A percentile compares a stretch with the other conserved stretches of the same genome.
Evolutionary conservation across 768 basidiomycete genomes (phyloP).

Genomic region (Mycena belliarum): DNA sequence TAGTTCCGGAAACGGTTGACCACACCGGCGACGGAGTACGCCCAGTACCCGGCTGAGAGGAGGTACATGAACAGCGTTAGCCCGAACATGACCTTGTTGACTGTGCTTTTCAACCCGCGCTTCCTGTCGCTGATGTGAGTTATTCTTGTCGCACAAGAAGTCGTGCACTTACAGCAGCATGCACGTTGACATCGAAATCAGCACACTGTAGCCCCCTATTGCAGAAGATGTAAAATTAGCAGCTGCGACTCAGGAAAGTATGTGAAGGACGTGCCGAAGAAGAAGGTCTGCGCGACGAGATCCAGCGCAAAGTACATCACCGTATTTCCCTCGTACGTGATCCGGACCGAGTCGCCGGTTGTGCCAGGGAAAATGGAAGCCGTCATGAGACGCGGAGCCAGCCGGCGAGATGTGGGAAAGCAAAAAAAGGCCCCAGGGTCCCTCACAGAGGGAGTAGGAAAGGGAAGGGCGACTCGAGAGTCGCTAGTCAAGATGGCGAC

Average conservation of each 20-base stretch:
- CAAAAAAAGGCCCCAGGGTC: too few relatives aligned
- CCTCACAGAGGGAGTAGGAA: too few relatives aligned
- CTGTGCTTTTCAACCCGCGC: background rate
- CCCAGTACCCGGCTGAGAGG: background rate
- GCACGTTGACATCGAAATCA: background rate
- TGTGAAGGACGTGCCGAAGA: background rate
- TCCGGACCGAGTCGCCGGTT: too few relatives aligned
- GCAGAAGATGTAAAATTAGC: too few relatives aligned
- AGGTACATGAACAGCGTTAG: slow-evolving; percentile 7
- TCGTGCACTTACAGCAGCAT: background rate
- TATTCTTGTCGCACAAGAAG: too few relatives aligned
- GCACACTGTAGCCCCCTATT: too few relatives aligned
- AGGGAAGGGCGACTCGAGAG: too few relatives aligned
- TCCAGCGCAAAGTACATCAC: background rate
- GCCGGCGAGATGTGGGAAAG: too few relatives aligned
- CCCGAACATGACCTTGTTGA: slow-evolving; percentile 1
- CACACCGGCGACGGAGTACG: background rate
- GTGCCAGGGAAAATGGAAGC: too few relatives aligned
- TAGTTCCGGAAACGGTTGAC: background rate
- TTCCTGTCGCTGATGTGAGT: too few relatives aligned
- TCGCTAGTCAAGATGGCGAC: too few relatives aligned
- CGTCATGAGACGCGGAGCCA: too few relatives aligned
- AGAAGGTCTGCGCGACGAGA: background rate
- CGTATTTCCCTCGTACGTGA: background rate
- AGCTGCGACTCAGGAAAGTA: background rate